Percentiles rank a stretch among this genome's conserved stretches.
phyloP scores from a whole-genome alignment of 352 stramenopile genomes.

The Phytophthora sansomeana region DNA sequence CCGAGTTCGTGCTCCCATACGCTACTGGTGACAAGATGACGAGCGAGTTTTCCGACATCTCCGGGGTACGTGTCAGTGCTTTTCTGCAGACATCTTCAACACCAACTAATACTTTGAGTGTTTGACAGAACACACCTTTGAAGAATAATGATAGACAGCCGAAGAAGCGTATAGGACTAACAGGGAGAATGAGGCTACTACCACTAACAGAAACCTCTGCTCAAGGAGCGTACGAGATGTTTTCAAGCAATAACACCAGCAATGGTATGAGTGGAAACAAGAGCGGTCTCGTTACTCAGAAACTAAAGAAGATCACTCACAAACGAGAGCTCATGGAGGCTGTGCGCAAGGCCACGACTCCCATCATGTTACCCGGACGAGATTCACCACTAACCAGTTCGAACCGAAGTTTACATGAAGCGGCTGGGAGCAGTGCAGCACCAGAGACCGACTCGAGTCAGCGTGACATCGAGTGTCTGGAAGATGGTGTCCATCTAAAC shows the following conservation, averaged over 20 bases:
- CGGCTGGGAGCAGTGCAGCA: constrained; percentile 17
- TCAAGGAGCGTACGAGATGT: constrained; percentile 37
- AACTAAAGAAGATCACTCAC: constrained; percentile 79
- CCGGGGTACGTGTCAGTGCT: constrained; percentile 36
- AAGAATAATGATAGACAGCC: constrained; percentile 45
- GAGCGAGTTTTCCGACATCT: constrained; percentile 69
- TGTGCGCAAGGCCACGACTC: constrained; percentile 77
- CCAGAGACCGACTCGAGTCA: constrained; percentile 53
- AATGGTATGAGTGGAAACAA: constrained; percentile 36
- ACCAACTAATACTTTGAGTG: neutral
- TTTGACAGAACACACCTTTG: constrained; percentile 35
- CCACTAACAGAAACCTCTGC: constrained; percentile 50
- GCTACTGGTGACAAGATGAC: constrained; percentile 36
- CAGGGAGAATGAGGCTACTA: constrained; percentile 56
- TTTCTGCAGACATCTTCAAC: too few relatives aligned
- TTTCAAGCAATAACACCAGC: constrained; percentile 40
- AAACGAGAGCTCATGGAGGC: constrained; percentile 82
- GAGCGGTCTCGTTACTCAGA: constrained; percentile 34
- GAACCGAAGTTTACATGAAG: constrained; percentile 36
- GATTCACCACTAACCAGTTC: constrained; percentile 43
- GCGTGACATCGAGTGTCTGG: constrained; percentile 70
- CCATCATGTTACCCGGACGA: constrained; percentile 62
- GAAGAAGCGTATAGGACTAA: constrained; percentile 60
- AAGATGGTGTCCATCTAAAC: constrained; percentile 77
- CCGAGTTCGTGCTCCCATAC: neutral